phyloP scores from a whole-genome alignment of 179 eudicot genomes.

The Pouteria campechiana region DNA sequence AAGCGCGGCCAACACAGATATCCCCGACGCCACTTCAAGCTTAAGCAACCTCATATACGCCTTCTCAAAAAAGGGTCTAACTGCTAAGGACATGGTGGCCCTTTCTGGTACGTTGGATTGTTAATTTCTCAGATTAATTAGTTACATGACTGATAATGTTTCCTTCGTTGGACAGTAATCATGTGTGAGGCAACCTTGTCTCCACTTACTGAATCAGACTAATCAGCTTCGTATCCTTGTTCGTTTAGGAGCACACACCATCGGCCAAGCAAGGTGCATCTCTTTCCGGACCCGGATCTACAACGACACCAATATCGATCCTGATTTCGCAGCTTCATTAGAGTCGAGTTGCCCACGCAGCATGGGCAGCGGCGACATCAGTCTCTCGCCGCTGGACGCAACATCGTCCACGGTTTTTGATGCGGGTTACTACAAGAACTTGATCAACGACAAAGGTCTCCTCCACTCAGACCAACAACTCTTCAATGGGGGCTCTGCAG shows the following conservation, averaged over 20 bases:
- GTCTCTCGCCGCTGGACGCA: slow-evolving; percentile 27
- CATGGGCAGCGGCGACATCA: slow-evolving; percentile 17
- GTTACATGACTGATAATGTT: too few species aligned
- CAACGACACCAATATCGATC: slow-evolving; percentile 32
- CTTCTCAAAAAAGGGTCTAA: slow-evolving; percentile 29
- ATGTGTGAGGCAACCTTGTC: too few species aligned
- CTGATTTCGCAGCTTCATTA: slow-evolving; percentile 14
- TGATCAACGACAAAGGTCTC: slow-evolving; percentile 22
- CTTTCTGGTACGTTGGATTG: slow-evolving; percentile 32
- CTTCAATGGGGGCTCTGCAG: slow-evolving; percentile 33
- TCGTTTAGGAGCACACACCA: too few species aligned
- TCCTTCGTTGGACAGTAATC: too few species aligned
- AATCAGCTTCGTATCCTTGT: too few species aligned
- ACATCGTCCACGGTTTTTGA: slow-evolving; percentile 15
- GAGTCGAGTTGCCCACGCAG: slow-evolving; percentile 17
- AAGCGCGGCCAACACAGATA: slow-evolving; percentile 17
- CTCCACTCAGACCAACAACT: slow-evolving; percentile 46
- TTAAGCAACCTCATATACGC: slow-evolving; percentile 15
- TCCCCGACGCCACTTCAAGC: slow-evolving; percentile 23
- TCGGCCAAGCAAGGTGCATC: slow-evolving; percentile 39
- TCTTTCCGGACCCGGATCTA: slow-evolving; percentile 36
- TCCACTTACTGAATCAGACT: too few species aligned
- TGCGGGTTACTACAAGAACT: slow-evolving; percentile 20
- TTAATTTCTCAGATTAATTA: too few species aligned
- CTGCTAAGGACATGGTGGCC: slow-evolving; percentile 29